Conservation (phyloP, 2,329 filamentous ascomycete species). For the Aschersonia sp. region DNA sequence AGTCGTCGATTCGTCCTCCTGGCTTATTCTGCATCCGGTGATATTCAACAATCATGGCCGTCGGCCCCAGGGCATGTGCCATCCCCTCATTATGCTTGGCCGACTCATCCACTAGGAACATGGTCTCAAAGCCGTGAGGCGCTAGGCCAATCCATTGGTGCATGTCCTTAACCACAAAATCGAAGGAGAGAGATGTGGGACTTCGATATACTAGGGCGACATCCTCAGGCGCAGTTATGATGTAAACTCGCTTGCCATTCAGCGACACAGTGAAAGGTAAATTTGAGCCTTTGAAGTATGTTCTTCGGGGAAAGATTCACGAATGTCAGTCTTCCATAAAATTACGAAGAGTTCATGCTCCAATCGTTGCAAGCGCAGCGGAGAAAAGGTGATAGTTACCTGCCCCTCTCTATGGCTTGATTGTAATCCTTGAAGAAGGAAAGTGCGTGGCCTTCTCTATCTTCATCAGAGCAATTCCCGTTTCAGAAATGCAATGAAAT, state of each 20-base stretch:
- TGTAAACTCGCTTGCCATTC: background rate
- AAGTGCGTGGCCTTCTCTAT: background rate
- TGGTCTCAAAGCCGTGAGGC: background rate
- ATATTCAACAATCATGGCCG: background rate
- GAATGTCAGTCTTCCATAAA: background rate
- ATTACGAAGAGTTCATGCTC: background rate
- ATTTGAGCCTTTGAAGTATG: background rate
- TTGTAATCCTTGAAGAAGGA: conserved; percentile 1
- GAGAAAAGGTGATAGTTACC: background rate
- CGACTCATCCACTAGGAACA: background rate
- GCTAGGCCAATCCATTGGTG: background rate
- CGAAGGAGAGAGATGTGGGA: background rate
- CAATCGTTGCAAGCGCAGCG: background rate
- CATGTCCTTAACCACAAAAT: background rate
- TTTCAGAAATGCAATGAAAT: background rate
- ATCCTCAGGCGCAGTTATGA: background rate
- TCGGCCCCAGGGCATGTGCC: background rate
- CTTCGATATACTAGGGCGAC: background rate
- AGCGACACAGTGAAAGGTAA: background rate
- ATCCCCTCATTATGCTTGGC: background rate
- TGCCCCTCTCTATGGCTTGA: background rate
- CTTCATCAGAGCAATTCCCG: background rate
- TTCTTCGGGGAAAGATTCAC: background rate
- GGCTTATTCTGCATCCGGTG: background rate
- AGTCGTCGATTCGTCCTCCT: background rate